phyloP scores from a whole-genome alignment of 345 rosid species.

The Moricandia moricandioides region DNA sequence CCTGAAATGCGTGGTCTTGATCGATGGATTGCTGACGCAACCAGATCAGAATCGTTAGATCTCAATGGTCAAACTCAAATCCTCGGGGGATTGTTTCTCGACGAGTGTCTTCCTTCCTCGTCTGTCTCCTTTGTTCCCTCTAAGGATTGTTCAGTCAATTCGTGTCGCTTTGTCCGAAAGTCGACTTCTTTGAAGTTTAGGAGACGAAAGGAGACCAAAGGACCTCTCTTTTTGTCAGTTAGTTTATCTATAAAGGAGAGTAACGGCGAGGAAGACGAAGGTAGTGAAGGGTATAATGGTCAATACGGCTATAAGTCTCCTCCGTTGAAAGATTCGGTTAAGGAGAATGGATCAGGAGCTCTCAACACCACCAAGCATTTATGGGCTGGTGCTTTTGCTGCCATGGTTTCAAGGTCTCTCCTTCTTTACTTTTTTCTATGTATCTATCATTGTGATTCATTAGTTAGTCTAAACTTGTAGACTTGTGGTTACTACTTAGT shows the following conservation, averaged over 20 bases:
- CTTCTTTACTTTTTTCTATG: too few relatives aligned
- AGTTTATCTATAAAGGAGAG: slow-evolving; percentile 61
- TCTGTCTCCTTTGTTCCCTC: slow-evolving; percentile 40
- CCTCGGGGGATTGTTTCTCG: slow-evolving; percentile 1
- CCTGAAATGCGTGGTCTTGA: slow-evolving; percentile 49
- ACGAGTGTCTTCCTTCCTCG: slow-evolving; percentile 42
- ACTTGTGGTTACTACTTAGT: not conserved
- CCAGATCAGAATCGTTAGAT: slow-evolving; percentile 37
- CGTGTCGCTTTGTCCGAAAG: slow-evolving; percentile 26
- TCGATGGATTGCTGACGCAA: slow-evolving; percentile 40
- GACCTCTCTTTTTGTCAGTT: slow-evolving; percentile 59
- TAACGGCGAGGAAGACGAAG: slow-evolving; percentile 16
- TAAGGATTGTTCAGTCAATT: slow-evolving; percentile 10
- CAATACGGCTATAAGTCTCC: slow-evolving; percentile 11
- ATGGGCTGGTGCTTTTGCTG: slow-evolving; percentile 83
- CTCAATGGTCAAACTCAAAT: slow-evolving; percentile 18
- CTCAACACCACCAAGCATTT: slow-evolving; percentile 55
- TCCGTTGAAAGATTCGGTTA: slow-evolving; percentile 24
- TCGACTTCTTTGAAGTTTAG: slow-evolving; percentile 33
- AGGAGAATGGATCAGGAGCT: slow-evolving; percentile 35
- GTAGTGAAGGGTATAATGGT: slow-evolving; percentile 38
- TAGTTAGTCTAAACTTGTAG: slow-evolving; percentile 3
- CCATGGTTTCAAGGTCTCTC: slow-evolving; percentile 87
- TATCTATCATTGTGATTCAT: too few relatives aligned
- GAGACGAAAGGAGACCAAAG: slow-evolving; percentile 29